Base-by-base conservation (phyloP, 768 basidiomycete species). In the Trametes sanguinea region DNA sequence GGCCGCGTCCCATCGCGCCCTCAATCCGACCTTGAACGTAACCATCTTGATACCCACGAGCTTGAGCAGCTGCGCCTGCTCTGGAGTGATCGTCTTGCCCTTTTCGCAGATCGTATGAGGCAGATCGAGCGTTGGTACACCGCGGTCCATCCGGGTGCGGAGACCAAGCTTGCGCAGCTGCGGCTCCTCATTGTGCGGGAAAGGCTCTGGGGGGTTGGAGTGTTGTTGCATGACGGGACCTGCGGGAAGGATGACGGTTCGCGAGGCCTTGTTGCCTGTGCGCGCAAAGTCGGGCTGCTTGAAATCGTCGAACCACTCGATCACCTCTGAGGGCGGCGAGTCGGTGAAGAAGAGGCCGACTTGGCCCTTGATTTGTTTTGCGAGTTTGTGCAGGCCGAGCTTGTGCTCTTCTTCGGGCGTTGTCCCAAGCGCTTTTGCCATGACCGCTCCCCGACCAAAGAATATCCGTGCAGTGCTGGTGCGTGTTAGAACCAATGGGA, bases 141-240 rank as follows among this genome's bases (percentile, higher is more conserved):
- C 97, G 68, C 84, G 85, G 60, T 89, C 85, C 81, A 99, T 83
- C 33, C 80, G 83, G 16, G 95, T 98, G 53, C 85, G 80, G 35
- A 99, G 77, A 7, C 97, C 97, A 39, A 98, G 83, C 74, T 92
- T 92, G 57, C 97, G 87, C 54, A 99, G 81, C 72, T 98, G 96
- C 22, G 95, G 95, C 64, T 99, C 97, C 78, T 98, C 94, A 69
- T 94, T 95, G 74, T 98, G 95, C 40, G 97, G 94, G 75, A 98
- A 95, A 2, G 93, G 90, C 67, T 95, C 89, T 42, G 89, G 85
- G 0, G 89, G 90, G 64, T 90, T 88, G 2, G 90, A 88, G 72
- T 90, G 82, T 45, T 82, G 83, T 64, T 85, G 83, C 87, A 95
- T 84, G 57, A 98, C 85, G 22, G 96, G 93, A 39, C 95, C 95